Percentiles rank a stretch among this genome's conserved stretches.
Evolutionary conservation across 2,329 filamentous ascomycete genomes (phyloP).

Genomic region (Fusarium domesticum): DNA sequence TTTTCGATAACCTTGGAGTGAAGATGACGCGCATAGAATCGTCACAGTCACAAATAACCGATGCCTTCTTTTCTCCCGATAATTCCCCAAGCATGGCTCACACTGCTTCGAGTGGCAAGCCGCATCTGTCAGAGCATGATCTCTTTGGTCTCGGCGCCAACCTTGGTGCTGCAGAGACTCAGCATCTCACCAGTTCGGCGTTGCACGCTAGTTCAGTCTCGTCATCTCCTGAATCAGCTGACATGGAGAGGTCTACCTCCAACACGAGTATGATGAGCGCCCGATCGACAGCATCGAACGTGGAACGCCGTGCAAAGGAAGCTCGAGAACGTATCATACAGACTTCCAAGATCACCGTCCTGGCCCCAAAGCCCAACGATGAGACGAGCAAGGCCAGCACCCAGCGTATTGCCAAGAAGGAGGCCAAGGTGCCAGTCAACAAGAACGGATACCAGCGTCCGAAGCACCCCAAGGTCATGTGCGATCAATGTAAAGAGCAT

Average conservation of each 20-base stretch:
- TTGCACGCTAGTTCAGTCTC: constrained; percentile 31
- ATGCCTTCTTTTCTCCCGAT: constrained; percentile 19
- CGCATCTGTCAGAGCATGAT: constrained; percentile 29
- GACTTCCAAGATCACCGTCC: constrained; percentile 37
- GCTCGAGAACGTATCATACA: constrained; percentile 45
- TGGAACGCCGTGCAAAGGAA: constrained; percentile 47
- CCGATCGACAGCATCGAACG: constrained; percentile 43
- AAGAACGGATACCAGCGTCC: constrained; percentile 55
- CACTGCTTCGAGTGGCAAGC: constrained; percentile 29
- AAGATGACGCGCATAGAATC: constrained; percentile 41
- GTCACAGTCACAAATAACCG: constrained; percentile 34
- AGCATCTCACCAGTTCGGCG: constrained; percentile 32
- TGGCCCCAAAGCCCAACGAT: constrained; percentile 46
- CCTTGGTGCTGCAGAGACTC: constrained; percentile 18
- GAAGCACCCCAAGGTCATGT: constrained; percentile 68
- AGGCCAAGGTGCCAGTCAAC: constrained; percentile 45
- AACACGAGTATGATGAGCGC: constrained; percentile 41
- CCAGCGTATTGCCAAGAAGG: constrained; percentile 30
- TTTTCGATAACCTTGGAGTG: constrained; percentile 31
- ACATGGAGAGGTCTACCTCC: constrained; percentile 51
- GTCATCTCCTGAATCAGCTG: constrained; percentile 28
- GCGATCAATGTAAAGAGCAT: constrained; percentile 66
- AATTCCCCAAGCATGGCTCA: constrained; percentile 16
- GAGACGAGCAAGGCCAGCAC: constrained; percentile 5
- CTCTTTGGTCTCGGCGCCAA: constrained; percentile 41